Percentiles rank a stretch among this genome's conserved stretches.
Conservation (phyloP, 306 rosid species). For the Acmispon strigosus region DNA sequence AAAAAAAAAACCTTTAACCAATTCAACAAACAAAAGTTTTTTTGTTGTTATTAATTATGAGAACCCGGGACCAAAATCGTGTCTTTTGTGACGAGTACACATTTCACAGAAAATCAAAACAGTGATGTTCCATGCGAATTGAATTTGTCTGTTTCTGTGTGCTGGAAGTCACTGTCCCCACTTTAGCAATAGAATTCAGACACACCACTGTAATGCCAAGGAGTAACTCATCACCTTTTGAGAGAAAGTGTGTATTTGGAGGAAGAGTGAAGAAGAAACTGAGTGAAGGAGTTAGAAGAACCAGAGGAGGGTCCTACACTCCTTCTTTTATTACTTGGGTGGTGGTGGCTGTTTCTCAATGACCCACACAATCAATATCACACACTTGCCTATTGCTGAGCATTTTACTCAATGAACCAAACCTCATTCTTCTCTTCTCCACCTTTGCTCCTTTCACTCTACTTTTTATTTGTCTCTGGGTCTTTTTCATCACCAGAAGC, state of each 20-base stretch:
- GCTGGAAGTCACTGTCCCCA: slow-evolving; percentile 19
- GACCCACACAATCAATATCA: slow-evolving; percentile 44
- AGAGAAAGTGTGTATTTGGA: background rate
- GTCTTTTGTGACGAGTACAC: too few species aligned
- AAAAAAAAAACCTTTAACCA: background rate
- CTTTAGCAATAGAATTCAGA: slow-evolving; percentile 11
- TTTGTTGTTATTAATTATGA: too few species aligned
- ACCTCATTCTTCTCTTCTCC: background rate
- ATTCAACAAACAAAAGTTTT: background rate
- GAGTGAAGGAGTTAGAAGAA: too few species aligned
- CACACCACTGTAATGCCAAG: too few species aligned
- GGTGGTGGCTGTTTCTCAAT: slow-evolving; percentile 29
- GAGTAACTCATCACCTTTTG: too few species aligned
- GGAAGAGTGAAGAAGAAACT: background rate
- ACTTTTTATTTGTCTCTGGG: background rate
- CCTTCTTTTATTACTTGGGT: slow-evolving; percentile 41
- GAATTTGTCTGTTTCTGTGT: background rate
- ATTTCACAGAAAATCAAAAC: too few species aligned
- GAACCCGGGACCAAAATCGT: too few species aligned
- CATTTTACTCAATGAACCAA: slow-evolving; percentile 21
- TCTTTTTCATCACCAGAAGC: slow-evolving; percentile 11
- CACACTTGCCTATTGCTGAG: slow-evolving; percentile 19
- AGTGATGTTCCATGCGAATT: too few species aligned
- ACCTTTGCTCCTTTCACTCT: background rate
- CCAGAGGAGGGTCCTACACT: slow-evolving; percentile 52